phyloP scores from a whole-genome alignment of 2,329 filamentous ascomycete species.

The Penicillium sp. region DNA sequence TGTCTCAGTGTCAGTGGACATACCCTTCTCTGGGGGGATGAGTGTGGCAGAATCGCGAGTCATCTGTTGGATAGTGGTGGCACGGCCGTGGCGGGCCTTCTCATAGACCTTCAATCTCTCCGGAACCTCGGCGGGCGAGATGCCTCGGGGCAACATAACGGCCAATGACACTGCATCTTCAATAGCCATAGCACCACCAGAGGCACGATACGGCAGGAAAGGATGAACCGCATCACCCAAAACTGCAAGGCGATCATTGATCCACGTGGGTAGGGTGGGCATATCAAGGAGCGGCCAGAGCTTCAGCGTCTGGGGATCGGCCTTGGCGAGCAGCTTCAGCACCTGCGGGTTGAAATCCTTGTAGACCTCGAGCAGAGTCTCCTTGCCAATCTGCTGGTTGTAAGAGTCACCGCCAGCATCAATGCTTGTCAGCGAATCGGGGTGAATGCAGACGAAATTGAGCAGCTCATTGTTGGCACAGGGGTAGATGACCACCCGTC shows the following conservation, averaged over 20 bases:
- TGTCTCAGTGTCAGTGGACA: neutral
- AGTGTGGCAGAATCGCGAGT: conserved; percentile 46
- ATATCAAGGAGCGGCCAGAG: conserved; percentile 66
- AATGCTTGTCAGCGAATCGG: conserved; percentile 37
- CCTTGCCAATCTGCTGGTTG: conserved; percentile 29
- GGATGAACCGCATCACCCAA: conserved; percentile 71
- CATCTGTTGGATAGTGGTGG: conserved; percentile 60
- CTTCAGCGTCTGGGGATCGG: conserved; percentile 51
- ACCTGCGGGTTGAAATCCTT: conserved; percentile 49
- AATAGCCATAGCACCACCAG: conserved; percentile 65
- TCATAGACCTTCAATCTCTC: conserved; percentile 63
- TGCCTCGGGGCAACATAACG: conserved; percentile 56
- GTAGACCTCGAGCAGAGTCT: conserved; percentile 28
- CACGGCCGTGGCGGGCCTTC: conserved; percentile 59
- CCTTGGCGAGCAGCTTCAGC: conserved; percentile 40
- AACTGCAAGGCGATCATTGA: conserved; percentile 56
- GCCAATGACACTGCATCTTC: conserved; percentile 66
- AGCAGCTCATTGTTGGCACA: conserved; percentile 50
- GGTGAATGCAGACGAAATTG: conserved; percentile 58
- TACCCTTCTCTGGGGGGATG: conserved; percentile 21
- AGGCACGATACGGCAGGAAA: conserved; percentile 65
- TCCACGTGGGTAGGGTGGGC: conserved; percentile 59
- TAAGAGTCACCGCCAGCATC: conserved; percentile 44
- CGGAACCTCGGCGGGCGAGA: conserved; percentile 50
- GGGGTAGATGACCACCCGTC: conserved; percentile 52